Base-by-base conservation (phyloP, 371 early-diverging fungal genomes). In the Fennellomyces sp. region DNA sequence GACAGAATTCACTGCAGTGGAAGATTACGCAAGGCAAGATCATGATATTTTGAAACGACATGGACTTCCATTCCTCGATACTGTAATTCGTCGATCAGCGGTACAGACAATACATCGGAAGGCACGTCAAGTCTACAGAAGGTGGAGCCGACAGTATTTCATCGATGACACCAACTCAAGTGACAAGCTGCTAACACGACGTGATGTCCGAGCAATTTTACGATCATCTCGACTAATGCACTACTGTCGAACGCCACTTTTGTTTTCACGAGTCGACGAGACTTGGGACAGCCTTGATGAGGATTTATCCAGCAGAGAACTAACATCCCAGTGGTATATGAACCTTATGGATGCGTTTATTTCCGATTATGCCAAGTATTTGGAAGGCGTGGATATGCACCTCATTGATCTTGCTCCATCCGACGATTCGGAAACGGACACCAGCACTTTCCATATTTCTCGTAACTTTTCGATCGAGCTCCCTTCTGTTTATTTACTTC, bases 381-480 rank as follows among this genome's bases (percentile, higher is more conserved):
- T 92, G 47, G 80, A 83, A 49, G 73, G 73, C 5, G 72, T 89
- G 0, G 90, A 90, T 23, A 82, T 91, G 84, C 86, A 87, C 42
- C 56, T 77, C 19, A 72, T 89, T 36, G 77, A 87, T 52, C 81
- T 80, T 59, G 76, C 77, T 13, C 60, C 66, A 10, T 23, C 50
- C 1, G 71, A 66, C 8, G 45, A 56, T 28, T 31, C 60, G 21
- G 42, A 41, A 2, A 38, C 63, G 5, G 53, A 69, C 26, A 50
- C 45, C 63, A 21, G 21, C 21, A 12, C 23, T 13, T 76, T 75
- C 54, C 64, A 58, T 41, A 38, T 48, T 25, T 47, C 55, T 5
- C 64, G 66, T 25, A 58, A 69, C 3, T 31, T 68, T 21, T 50
- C 56, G 1, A 66, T 72, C 15, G 78, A 80, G 1, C 79, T 81